Conservation (phyloP, 2,329 filamentous ascomycete species). For the Coniella lustricola region DNA sequence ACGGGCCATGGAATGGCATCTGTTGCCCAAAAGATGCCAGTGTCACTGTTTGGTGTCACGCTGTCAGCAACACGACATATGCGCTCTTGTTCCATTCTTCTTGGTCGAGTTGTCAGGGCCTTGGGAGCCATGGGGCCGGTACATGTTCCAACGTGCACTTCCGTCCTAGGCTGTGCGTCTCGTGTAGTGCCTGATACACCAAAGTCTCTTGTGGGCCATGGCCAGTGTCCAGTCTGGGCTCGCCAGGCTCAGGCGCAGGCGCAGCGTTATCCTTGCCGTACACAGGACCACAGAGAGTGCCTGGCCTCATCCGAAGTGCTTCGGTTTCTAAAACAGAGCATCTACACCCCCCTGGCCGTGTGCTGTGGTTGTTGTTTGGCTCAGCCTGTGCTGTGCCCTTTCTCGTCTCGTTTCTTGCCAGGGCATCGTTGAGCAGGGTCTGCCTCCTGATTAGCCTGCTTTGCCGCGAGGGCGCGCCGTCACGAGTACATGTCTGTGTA, state of each 20-base stretch:
- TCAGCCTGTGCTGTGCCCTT: not conserved
- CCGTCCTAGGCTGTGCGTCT: too few species aligned
- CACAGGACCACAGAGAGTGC: not conserved
- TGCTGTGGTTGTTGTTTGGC: not conserved
- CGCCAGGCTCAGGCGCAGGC: conserved; percentile 4
- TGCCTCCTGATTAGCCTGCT: not conserved
- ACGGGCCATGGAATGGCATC: too few species aligned
- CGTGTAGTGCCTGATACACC: not conserved
- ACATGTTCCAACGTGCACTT: too few species aligned
- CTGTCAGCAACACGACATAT: too few species aligned
- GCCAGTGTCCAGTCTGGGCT: not conserved
- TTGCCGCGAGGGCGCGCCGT: not conserved
- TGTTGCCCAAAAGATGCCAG: too few species aligned
- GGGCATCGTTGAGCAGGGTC: too few species aligned
- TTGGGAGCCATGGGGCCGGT: too few species aligned
- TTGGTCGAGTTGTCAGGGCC: too few species aligned
- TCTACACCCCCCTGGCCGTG: not conserved
- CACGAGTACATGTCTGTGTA: not conserved
- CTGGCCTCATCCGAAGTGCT: conserved; percentile 3
- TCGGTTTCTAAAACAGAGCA: not conserved
- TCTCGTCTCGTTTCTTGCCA: not conserved
- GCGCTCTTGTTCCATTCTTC: too few species aligned
- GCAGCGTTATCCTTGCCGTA: not conserved
- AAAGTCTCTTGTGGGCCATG: not conserved
- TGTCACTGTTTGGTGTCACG: too few species aligned